phyloP scores from a whole-genome alignment of 2,329 filamentous ascomycete genomes.

The Sphaerulina vaccinii region DNA sequence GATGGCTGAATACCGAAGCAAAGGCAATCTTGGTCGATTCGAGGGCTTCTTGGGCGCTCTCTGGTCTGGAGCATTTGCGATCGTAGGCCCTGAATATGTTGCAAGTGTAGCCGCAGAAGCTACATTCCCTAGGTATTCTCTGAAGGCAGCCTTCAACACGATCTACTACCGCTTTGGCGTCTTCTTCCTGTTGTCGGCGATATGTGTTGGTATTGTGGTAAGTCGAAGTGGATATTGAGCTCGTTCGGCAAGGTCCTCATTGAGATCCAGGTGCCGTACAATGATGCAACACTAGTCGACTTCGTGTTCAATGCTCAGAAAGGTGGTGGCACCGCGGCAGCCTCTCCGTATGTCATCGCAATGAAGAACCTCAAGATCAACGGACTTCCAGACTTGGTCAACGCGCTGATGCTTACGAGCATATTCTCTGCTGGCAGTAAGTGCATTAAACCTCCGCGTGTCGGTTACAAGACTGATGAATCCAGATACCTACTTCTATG shows the following conservation, averaged over 20 bases:
- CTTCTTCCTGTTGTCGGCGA: constrained; percentile 33
- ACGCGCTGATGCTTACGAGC: constrained; percentile 66
- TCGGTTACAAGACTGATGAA: constrained; percentile 27
- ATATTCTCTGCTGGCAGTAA: constrained; percentile 55
- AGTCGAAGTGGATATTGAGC: no score
- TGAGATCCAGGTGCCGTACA: constrained; percentile 31
- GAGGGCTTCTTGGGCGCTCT: constrained; percentile 21
- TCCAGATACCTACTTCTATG: background rate
- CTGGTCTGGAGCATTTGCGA: constrained; percentile 19
- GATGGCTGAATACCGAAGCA: constrained; percentile 18
- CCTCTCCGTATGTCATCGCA: constrained; percentile 66
- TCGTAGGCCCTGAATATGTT: constrained; percentile 17
- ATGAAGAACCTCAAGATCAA: constrained; percentile 60
- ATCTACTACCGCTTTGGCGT: constrained; percentile 21
- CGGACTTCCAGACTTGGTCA: constrained; percentile 65
- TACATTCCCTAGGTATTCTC: constrained; percentile 18
- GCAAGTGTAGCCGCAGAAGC: constrained; percentile 23
- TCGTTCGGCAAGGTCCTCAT: no score
- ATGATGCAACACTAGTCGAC: constrained; percentile 32
- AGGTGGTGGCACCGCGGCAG: constrained; percentile 38
- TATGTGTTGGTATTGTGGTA: constrained; percentile 7
- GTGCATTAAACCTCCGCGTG: constrained; percentile 53
- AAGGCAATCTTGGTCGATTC: constrained; percentile 23
- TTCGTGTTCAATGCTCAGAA: background rate
- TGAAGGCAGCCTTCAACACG: constrained; percentile 17